Evolutionary conservation across 2,329 filamentous ascomycete genomes (phyloP).

Genomic region (Nannizziopsis arthrosporioides): DNA sequence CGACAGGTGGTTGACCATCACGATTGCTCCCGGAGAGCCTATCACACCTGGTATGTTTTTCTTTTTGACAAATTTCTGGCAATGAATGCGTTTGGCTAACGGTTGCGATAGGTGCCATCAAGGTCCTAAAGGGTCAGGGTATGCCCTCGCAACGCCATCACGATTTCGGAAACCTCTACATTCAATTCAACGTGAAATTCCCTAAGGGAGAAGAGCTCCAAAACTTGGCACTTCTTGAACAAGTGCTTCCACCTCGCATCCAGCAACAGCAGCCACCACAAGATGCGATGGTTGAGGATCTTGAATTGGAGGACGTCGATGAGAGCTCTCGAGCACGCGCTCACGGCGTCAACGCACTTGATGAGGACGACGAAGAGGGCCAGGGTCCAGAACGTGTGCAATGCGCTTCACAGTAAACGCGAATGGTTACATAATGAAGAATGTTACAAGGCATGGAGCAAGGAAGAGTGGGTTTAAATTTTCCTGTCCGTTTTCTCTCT

Average conservation of each 20-base stretch:
- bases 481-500: not conserved
- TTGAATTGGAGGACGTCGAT: conserved; percentile 75
- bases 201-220: conserved; percentile 60
- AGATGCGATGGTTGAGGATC: conserved; percentile 87
- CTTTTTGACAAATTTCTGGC: not conserved
- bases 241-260: conserved; percentile 65
- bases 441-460: not conserved
- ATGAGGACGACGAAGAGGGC: conserved; percentile 56
- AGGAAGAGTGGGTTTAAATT: conserved; percentile 1
- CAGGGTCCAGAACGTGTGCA: conserved; percentile 41
- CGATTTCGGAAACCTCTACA: conserved; percentile 89
- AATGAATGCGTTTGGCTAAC: conserved; percentile 1
- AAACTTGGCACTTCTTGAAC: conserved; percentile 67
- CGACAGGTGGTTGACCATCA: conserved; percentile 88
- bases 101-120: conserved; percentile 58
- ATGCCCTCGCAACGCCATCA: conserved; percentile 96
- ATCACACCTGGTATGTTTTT: conserved; percentile 67
- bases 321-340: conserved; percentile 53
- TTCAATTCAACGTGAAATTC: conserved; percentile 97
- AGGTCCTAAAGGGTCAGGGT: conserved; percentile 89
- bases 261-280: conserved; percentile 56
- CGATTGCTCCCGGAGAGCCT: conserved; percentile 86
- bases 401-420: conserved; percentile 40
- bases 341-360: conserved; percentile 54
- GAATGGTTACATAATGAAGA: no score